phyloP scores from a whole-genome alignment of 2,329 filamentous ascomycete species.

The Phoma sp. region DNA sequence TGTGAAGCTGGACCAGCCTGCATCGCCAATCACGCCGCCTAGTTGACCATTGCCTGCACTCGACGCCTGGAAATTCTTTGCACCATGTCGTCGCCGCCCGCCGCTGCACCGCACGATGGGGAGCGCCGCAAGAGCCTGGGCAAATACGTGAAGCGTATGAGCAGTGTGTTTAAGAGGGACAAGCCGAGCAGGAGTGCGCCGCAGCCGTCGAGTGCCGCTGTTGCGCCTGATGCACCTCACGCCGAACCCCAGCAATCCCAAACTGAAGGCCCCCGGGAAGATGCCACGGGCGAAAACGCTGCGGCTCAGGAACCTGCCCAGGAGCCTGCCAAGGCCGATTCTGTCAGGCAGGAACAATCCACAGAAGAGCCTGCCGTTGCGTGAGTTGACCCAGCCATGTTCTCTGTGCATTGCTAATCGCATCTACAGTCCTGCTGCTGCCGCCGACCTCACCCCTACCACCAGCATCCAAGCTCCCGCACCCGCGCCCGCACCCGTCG shows the following conservation, averaged over 20 bases:
- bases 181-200: conserved; percentile 32
- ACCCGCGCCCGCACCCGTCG: conserved; percentile 2
- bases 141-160: conserved; percentile 51
- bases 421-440: background rate
- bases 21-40: conserved; percentile 17
- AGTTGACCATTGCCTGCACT: background rate
- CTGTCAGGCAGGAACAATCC: conserved; percentile 1
- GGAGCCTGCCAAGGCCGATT: conserved; percentile 5
- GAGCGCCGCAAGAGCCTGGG: conserved; percentile 46
- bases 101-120: conserved; percentile 27
- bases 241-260: conserved; percentile 5
- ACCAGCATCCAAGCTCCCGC: conserved; percentile 3
- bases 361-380: background rate
- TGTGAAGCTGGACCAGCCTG: conserved; percentile 25
- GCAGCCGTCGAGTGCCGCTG: background rate
- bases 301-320: conserved; percentile 3
- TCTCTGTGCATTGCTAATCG: background rate
- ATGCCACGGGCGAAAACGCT: conserved; percentile 4
- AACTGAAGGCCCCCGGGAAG: background rate
- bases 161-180: conserved; percentile 48
- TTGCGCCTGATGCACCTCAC: conserved; percentile 17
- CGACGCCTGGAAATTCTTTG: conserved; percentile 10
- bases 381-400: conserved; percentile 7
- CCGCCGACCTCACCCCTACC: conserved; percentile 6
- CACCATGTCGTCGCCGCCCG: conserved; percentile 39